Evolutionary conservation across 139 green algal species (phyloP), one percentile per base, ranked within the genome.

Genomic region (Chlorella sp.): DNA sequence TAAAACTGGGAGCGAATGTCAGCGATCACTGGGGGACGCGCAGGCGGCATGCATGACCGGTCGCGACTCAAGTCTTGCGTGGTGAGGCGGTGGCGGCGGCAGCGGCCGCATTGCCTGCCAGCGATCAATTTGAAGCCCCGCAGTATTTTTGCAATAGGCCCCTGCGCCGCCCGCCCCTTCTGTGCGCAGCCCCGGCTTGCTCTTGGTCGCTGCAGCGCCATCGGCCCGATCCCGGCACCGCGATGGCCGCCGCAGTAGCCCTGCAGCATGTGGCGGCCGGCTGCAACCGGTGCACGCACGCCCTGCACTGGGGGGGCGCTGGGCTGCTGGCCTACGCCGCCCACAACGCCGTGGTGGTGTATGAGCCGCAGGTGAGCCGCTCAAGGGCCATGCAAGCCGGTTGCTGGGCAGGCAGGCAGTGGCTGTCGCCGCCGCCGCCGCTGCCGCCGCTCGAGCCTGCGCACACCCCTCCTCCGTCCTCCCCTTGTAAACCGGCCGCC

Each of bases 271-370:
- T 91, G 1, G 89, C 82, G 36, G 92, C 90, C 0, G 95, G 95
- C 1, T 93, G 92, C 51, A 98, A 97, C 64, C 88, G 93, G 4
- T 84, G 92, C 0, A 90, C 89, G 0, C 86, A 93, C 40, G 87
- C 87, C 1, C 74, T 97, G 3, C 79, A 88, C 40, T 98, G 95
- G 95, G 89, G 91, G n/a, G 56, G 82, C 13, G n/a, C 87, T 65
- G 93, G 91, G 26, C 70, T 91, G 24, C 58, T 98, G 7, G 93
- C 93, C 3, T 98, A 94, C 82, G 93, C 84, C 7, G 91, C 88
- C 16, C 92, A 95, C 82, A 81, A 91, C 34, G 86, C 90, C 44
- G 86, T 96, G 3, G 68, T 90, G 17, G 54, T 98, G 0, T 97
- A 95, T 58, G 87, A 96, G n/a, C 77, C 90, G 6, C 22, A 94